Percentiles rank a stretch among this genome's conserved stretches.
These are phyloP conservation scores for Paramecium octaurelia DNA, from an alignment of 73 alveolate species.

Conservation along the genomic window DNA sequence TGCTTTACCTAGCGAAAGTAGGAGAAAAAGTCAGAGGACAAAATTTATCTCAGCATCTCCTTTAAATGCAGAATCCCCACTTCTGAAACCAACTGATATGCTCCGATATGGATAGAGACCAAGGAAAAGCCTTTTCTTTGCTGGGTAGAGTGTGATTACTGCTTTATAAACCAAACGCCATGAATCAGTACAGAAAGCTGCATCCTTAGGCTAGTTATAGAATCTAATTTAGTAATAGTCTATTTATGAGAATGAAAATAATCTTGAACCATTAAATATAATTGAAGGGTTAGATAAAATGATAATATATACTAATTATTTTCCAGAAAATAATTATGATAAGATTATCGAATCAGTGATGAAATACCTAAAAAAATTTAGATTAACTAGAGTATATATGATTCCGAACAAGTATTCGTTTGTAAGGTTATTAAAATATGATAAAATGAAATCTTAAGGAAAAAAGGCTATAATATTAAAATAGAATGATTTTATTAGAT, in stretches of 20 bases:
- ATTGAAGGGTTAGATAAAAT: background rate
- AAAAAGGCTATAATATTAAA: background rate
- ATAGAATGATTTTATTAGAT: background rate
- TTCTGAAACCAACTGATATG: background rate
- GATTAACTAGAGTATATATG: background rate
- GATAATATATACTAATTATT: background rate
- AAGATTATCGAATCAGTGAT: background rate
- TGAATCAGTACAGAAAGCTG: background rate
- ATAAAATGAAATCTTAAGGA: background rate
- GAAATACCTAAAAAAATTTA: background rate
- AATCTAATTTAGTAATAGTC: background rate
- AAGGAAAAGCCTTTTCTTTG: background rate
- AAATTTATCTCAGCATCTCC: background rate
- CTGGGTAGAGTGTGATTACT: background rate
- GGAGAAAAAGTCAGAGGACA: background rate
- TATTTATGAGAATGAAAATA: background rate
- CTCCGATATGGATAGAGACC: background rate
- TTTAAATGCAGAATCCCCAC: background rate
- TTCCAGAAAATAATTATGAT: background rate
- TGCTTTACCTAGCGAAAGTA: background rate
- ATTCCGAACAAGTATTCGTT: background rate
- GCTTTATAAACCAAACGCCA: background rate
- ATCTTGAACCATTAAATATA: background rate
- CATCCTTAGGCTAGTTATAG: background rate
- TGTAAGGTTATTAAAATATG: background rate